Base-by-base conservation (phyloP, 805 yeast genomes). In the Lipomyces oligophaga region DNA sequence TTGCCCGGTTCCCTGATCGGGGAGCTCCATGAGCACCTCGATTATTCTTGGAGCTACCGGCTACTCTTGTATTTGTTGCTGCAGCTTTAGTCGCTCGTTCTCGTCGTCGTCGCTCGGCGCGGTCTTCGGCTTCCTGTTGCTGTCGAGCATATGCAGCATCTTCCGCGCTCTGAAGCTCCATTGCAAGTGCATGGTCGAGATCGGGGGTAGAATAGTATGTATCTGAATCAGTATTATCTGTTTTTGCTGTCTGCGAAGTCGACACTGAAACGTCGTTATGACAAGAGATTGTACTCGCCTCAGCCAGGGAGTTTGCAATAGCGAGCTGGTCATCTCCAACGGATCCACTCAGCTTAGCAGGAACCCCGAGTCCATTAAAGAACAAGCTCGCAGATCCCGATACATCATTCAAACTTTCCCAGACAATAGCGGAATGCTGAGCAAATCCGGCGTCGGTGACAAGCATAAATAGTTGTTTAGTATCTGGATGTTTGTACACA, bases 331-430 rank as follows among this genome's bases (percentile, higher is more conserved):
- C 40, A 11, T 31, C 36, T 42, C 39, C 38, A 42, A 32, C n/a
- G n/a, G n/a, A n/a, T 28, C 47, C 47, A 18, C 38, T 45, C 33
- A 47, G 41, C 28, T 48, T 58, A 15, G 42, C 47, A 15, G 81
- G 81, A 5, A 71, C 62, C 55, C 85, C 85, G 16, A 70, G 72
- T 1, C 93, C 95, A 11, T 78, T 76, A 62, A 77, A 79, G 57
- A 81, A 85, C 22, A 71, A 68, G 59, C 85, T 94, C n/a, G 78
- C 78, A 1, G 71, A 65, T 0, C 96, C 96, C 35, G 73, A 73
- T 2, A 80, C 74, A 2, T 85, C 77, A 39, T 73, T 74, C 34
- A 90, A 66, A 1, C 84, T 76, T 61, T 85, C 89, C 97, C 97
- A 90, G 5, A 86, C 85, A 16, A 83, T 74, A n/a, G 73, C 67